Evolutionary conservation across 2,329 filamentous ascomycete species (phyloP).

Genomic region (Amylocarpus encephaloides): DNA sequence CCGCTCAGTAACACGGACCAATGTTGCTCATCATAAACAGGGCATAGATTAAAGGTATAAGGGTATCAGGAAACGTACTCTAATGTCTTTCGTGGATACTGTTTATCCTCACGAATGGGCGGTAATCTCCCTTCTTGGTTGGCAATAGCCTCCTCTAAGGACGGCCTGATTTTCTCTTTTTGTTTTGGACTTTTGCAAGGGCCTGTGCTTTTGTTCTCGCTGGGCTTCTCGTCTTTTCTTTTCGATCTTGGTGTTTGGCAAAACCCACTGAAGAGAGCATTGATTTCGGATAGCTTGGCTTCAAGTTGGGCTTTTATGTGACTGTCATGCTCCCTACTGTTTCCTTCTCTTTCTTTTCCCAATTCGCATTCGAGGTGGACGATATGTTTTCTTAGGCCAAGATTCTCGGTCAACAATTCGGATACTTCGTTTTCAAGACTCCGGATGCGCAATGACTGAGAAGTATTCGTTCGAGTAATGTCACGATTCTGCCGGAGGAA

Average conservation of each 20-base stretch:
- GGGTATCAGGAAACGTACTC: constrained; percentile 44
- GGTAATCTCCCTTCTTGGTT: constrained; percentile 43
- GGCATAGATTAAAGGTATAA: constrained; percentile 8
- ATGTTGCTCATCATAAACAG: constrained; percentile 71
- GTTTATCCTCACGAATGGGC: constrained; percentile 64
- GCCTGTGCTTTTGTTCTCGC: constrained; percentile 31
- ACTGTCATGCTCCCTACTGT: constrained; percentile 59
- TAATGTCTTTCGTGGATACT: constrained; percentile 60
- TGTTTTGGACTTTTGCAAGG: constrained; percentile 44
- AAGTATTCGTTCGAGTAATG: constrained; percentile 71
- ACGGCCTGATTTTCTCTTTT: constrained; percentile 41
- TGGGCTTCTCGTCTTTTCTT: constrained; percentile 38
- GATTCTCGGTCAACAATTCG: constrained; percentile 71
- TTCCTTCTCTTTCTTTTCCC: constrained; percentile 51
- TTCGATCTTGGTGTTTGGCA: constrained; percentile 54
- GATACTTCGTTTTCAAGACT: constrained; percentile 70
- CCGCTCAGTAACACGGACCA: constrained; percentile 96
- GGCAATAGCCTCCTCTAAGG: constrained; percentile 32
- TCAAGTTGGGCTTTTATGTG: constrained; percentile 67
- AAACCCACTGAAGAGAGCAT: constrained; percentile 58
- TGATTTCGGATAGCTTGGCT: constrained; percentile 65
- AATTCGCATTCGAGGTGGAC: constrained; percentile 63
- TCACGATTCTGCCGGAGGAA: constrained; percentile 81
- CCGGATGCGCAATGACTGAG: constrained; percentile 70
- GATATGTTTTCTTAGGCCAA: constrained; percentile 64